A percentile compares a stretch with the other conserved stretches of the same genome.
These are phyloP conservation scores for Trichoderma hamatum DNA, from an alignment of 2,329 filamentous ascomycete species.

Conservation along the genomic window DNA sequence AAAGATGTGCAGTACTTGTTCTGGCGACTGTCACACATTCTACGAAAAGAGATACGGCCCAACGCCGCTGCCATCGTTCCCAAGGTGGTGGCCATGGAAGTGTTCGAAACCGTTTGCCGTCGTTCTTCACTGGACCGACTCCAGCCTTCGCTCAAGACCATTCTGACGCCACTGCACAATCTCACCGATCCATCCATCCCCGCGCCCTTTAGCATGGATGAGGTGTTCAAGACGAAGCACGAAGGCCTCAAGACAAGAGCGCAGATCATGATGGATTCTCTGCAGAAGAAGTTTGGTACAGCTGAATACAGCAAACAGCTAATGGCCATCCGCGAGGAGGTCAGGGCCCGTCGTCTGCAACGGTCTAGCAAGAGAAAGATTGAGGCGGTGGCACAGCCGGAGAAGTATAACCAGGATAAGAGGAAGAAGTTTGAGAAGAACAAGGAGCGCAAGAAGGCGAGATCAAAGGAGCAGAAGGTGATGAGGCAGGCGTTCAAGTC, in stretches of 20 bases:
- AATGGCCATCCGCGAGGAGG: slow-evolving; percentile 69
- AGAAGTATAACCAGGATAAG: slow-evolving; percentile 77
- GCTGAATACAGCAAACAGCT: slow-evolving; percentile 76
- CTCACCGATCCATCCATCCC: slow-evolving; percentile 80
- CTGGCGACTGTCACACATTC: slow-evolving; percentile 73
- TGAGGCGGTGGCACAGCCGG: slow-evolving; percentile 81
- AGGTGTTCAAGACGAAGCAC: slow-evolving; percentile 68
- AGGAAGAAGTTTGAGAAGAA: slow-evolving; percentile 82
- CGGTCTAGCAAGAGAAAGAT: slow-evolving; percentile 85
- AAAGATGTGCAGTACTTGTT: slow-evolving; percentile 72
- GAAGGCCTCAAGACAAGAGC: slow-evolving; percentile 72
- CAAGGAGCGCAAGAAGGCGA: slow-evolving; percentile 80
- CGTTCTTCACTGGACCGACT: slow-evolving; percentile 63
- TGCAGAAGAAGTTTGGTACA: slow-evolving; percentile 85
- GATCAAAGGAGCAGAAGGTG: slow-evolving; percentile 71
- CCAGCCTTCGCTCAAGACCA: slow-evolving; percentile 62
- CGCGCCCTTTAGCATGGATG: slow-evolving; percentile 70
- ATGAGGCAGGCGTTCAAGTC: slow-evolving; percentile 70
- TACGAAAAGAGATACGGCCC: slow-evolving; percentile 73
- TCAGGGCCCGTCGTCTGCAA: slow-evolving; percentile 72
- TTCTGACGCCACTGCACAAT: slow-evolving; percentile 70
- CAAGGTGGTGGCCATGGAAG: slow-evolving; percentile 74
- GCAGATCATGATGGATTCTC: slow-evolving; percentile 74
- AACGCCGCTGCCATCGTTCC: slow-evolving; percentile 67
- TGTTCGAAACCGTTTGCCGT: slow-evolving; percentile 70